Evolutionary conservation across 345 rosid species (phyloP).

Genomic region (Moricandia arvensis): DNA sequence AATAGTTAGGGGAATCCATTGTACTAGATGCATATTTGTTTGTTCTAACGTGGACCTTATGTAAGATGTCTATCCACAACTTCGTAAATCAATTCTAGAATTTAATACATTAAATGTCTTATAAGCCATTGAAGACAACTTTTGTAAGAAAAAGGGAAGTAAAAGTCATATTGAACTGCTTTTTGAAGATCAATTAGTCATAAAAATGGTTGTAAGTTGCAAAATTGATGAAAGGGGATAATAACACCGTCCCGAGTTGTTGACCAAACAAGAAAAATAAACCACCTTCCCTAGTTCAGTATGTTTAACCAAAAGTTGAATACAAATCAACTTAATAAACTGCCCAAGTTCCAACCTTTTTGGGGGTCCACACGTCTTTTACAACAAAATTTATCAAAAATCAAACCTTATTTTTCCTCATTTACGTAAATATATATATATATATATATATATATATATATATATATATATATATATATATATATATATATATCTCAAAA

Average conservation of each 20-base stretch:
- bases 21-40: background rate
- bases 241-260: conserved; percentile 24
- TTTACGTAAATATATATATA: background rate
- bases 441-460: no score
- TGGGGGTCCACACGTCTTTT: background rate
- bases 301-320: background rate
- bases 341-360: background rate
- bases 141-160: background rate
- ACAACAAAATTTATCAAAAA: background rate
- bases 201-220: background rate
- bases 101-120: conserved; percentile 5
- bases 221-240: background rate
- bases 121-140: background rate
- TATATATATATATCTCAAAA: background rate
- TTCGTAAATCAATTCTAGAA: background rate
- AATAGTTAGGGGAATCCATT: background rate
- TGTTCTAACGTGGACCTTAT: conserved; percentile 24
- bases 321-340: background rate
- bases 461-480: no score
- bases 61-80: conserved; percentile 31
- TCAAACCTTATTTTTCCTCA: background rate
- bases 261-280: background rate
- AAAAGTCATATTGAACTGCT: background rate
- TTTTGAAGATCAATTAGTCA: background rate
- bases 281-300: background rate